These are phyloP conservation scores for Botryotinia calthae DNA, from an alignment of 2,329 filamentous ascomycete species.

Conservation along the genomic window DNA sequence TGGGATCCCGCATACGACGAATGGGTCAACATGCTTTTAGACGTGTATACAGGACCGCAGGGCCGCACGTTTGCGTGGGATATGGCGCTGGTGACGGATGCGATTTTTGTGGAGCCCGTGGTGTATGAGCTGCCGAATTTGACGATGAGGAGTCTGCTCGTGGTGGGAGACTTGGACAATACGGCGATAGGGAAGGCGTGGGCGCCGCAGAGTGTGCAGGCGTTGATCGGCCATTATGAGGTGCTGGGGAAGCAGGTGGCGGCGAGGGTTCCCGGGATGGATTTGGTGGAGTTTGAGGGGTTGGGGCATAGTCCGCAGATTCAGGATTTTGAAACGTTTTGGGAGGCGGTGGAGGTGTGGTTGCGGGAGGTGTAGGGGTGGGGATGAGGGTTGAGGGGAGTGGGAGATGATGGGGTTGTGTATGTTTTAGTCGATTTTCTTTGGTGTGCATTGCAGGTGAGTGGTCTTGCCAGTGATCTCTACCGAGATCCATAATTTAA, in stretches of 20 bases:
- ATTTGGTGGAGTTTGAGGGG: conserved; percentile 48
- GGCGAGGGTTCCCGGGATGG: conserved; percentile 43
- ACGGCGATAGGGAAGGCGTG: conserved; percentile 53
- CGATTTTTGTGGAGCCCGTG: conserved; percentile 15
- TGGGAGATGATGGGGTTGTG: too few species aligned
- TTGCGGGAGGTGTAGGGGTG: not conserved
- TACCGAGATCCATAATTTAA: not conserved
- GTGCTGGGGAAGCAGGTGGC: conserved; percentile 48
- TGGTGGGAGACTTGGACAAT: conserved; percentile 31
- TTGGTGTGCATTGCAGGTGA: not conserved
- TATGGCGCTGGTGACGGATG: conserved; percentile 21
- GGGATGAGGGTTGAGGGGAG: too few species aligned
- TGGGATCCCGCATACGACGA: conserved; percentile 51
- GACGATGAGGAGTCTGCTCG: conserved; percentile 22
- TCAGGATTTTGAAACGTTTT: conserved; percentile 44
- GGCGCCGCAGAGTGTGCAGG: conserved; percentile 44
- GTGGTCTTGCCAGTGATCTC: not conserved
- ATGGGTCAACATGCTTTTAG: conserved; percentile 54
- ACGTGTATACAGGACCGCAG: conserved; percentile 48
- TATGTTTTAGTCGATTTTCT: not conserved
- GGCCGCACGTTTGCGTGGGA: conserved; percentile 19
- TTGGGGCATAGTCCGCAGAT: conserved; percentile 55
- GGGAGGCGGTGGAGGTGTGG: not conserved
- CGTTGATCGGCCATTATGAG: conserved; percentile 49
- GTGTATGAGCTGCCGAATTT: conserved; percentile 21